phyloP scores from a whole-genome alignment of 371 early-diverging fungal genomes.

The Mortierella sp. region DNA sequence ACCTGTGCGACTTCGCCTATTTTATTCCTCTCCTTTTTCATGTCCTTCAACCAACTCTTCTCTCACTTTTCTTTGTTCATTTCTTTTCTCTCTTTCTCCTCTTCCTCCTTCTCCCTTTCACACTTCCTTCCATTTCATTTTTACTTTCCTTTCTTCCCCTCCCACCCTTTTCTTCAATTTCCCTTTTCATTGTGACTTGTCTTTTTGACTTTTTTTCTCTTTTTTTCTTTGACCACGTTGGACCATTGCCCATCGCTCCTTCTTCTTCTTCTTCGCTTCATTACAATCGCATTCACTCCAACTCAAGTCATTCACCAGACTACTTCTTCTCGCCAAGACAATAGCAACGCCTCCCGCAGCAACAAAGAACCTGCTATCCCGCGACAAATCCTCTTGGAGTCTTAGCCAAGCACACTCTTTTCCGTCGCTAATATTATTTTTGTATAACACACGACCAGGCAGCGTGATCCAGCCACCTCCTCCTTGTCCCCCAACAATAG shows the following conservation, averaged over 20 bases:
- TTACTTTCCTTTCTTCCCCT: neutral
- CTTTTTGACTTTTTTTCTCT: conserved; percentile 1
- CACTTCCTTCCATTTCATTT: neutral
- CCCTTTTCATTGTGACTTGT: neutral
- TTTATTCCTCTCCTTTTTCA: neutral
- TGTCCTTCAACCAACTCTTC: neutral
- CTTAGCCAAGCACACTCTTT: neutral
- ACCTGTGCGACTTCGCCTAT: conserved; percentile 6
- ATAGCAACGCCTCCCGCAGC: neutral
- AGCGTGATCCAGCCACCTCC: neutral
- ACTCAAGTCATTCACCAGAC: neutral
- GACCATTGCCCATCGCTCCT: neutral
- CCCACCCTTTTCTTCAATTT: neutral
- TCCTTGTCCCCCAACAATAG: conserved; percentile 4
- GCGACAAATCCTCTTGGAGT: neutral
- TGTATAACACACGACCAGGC: neutral
- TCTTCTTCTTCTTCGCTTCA: neutral
- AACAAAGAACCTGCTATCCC: neutral
- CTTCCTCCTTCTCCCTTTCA: neutral
- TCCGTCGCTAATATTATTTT: neutral
- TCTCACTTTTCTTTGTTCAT: neutral
- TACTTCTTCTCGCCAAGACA: neutral
- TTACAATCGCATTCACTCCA: neutral
- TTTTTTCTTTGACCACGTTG: neutral
- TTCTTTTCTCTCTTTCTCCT: neutral